Evolutionary conservation across 192 early-diverging fungal species (phyloP).

Genomic region (Thamnidium elegans): DNA sequence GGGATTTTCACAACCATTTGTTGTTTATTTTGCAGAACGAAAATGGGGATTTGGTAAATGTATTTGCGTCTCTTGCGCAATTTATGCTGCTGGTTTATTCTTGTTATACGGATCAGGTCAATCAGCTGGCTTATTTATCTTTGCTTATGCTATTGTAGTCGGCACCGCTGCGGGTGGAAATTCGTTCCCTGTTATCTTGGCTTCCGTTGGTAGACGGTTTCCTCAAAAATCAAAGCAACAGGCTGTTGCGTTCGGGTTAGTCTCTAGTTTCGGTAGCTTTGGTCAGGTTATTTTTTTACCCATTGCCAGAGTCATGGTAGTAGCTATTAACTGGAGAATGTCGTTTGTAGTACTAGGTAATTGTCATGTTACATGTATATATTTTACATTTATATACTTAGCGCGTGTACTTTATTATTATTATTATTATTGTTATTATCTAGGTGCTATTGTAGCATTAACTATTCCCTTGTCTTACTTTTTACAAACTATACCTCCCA

Average conservation of each 20-base stretch:
- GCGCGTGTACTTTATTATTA: no score
- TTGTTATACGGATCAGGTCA: constrained; percentile 12
- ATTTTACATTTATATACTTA: no score
- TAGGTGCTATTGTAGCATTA: constrained; percentile 6
- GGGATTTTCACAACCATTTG: constrained; percentile 29
- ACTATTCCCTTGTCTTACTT: constrained; percentile 21
- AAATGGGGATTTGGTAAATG: constrained; percentile 22
- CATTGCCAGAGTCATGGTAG: constrained; percentile 24
- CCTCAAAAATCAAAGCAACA: constrained; percentile 23
- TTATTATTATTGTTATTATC: background rate
- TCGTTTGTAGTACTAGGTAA: constrained; percentile 29
- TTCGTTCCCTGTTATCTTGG: constrained; percentile 32
- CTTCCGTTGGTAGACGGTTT: constrained; percentile 27
- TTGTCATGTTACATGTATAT: no score
- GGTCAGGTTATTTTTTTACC: constrained; percentile 39
- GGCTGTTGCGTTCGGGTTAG: constrained; percentile 31
- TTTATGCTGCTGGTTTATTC: constrained; percentile 19
- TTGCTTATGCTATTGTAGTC: constrained; percentile 27
- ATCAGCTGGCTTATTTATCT: constrained; percentile 25
- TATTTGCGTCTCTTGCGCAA: constrained; percentile 1
- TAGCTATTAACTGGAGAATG: constrained; percentile 22
- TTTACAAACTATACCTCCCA: constrained; percentile 17
- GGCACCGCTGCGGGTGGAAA: constrained; percentile 33
- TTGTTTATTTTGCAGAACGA: constrained; percentile 26
- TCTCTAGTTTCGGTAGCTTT: constrained; percentile 36